A percentile compares a stretch with the other conserved stretches of the same genome.
Evolutionary conservation across 345 rosid species (phyloP).

Genomic region (Capsella bursapastoris): DNA sequence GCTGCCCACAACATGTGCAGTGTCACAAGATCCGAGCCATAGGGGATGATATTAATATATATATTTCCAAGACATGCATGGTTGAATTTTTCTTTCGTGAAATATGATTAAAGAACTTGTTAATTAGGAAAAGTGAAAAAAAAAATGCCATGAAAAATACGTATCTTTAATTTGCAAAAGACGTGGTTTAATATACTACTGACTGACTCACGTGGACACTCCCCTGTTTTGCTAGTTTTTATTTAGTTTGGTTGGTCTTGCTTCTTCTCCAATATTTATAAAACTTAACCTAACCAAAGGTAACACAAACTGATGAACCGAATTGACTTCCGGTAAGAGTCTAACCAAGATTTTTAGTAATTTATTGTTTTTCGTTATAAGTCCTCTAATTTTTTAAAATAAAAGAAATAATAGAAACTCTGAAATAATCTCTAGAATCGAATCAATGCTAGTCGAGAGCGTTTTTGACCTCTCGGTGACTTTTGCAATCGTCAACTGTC

Average conservation of each 20-base stretch:
- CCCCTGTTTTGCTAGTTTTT: background rate
- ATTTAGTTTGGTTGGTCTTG: background rate
- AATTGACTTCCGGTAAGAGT: background rate
- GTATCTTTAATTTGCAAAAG: constrained; percentile 14
- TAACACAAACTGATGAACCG: background rate
- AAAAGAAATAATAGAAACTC: background rate
- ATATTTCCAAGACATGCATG: background rate
- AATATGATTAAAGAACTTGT: background rate
- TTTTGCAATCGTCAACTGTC: background rate
- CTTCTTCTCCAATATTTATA: background rate
- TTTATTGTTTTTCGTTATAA: background rate
- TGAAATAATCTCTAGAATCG: background rate
- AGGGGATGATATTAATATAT: background rate
- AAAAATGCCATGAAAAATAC: background rate
- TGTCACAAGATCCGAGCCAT: constrained; percentile 40
- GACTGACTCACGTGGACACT: background rate
- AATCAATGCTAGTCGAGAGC: background rate
- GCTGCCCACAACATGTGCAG: constrained; percentile 43
- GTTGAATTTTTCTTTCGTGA: constrained; percentile 18
- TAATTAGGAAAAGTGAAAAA: background rate
- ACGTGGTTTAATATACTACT: background rate
- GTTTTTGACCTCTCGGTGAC: background rate
- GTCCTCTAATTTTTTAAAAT: background rate
- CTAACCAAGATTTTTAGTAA: background rate
- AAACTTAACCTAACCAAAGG: no score